A percentile compares a stretch with the other conserved stretches of the same genome.
These are phyloP conservation scores for Toxoplasma gondii DNA, from an alignment of 169 alveolate genomes.

Conservation along the genomic window DNA sequence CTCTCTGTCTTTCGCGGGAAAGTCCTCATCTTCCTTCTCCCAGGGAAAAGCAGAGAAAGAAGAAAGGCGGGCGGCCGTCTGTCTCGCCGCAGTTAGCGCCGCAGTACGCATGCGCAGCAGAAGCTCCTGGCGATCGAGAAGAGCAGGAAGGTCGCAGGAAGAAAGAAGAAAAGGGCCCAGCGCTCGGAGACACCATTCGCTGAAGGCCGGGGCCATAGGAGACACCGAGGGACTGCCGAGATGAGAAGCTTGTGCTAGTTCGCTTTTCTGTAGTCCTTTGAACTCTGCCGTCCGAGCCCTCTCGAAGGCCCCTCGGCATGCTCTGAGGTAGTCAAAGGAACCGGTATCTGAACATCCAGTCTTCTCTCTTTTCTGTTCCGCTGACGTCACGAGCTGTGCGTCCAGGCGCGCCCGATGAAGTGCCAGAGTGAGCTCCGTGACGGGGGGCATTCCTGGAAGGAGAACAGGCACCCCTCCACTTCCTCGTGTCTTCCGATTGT, in stretches of 20 bases:
- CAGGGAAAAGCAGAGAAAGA: too few species aligned
- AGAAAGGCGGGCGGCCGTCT: neutral
- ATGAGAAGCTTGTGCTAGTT: neutral
- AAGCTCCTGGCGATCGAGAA: neutral
- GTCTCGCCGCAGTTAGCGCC: neutral
- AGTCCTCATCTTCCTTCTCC: too few species aligned
- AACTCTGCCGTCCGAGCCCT: neutral
- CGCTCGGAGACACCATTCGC: constrained; percentile 2
- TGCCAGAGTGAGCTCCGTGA: neutral
- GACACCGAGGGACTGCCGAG: neutral
- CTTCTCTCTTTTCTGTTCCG: neutral
- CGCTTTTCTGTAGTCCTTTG: neutral
- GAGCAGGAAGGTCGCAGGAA: neutral
- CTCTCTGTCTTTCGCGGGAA: too few species aligned
- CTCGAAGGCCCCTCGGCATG: constrained; percentile 12
- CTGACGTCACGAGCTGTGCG: neutral
- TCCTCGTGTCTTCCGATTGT: neutral
- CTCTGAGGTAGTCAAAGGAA: neutral
- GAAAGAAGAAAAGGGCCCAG: neutral
- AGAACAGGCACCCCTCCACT: neutral
- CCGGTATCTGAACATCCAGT: neutral
- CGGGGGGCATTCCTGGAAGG: constrained; percentile 27
- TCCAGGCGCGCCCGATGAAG: constrained; percentile 20
- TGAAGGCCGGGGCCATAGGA: neutral
- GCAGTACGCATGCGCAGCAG: constrained; percentile 10